Evolutionary conservation across 1,139 yeast genomes (phyloP), one percentile per base, ranked within the genome.

Genomic region (Magnusiomyces sp.): DNA sequence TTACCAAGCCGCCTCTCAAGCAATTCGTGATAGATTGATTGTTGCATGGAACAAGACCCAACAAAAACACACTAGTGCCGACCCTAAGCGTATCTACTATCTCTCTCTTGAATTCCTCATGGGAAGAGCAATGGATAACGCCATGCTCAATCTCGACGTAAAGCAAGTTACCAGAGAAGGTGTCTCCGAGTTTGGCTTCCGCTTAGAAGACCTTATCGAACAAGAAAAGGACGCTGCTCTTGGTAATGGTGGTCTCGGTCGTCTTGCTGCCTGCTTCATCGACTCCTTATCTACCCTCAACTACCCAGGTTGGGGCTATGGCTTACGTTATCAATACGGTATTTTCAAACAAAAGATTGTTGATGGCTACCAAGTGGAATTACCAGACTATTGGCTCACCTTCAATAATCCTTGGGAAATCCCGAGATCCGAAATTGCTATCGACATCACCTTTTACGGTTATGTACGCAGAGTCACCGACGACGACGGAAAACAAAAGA

Each of bases 221-320:
- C 81, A 84, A 62, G 97, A 90, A 68, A 94, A 95, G 0, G 97
- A 90, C 67, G 95, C 96, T 14, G 97, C 90, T 20, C 76, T 89
- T 52, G 97, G 97, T 63, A 90, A 90, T 62, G 97, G 97, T 65
- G 97, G 97, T 55, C 73, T 90, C 54, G 97, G 97, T 54, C 79
- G 97, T 66, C 74, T 90, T 62, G 97, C 97, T 38, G 96, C 97
- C 39, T 89, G 97, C 70, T 89, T 87, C 63, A 80, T 90, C 50
- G 97, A 90, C 70, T 87, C 96, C 1, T 72, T 90, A 63, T 80
- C 95, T 36, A 81, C 95, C 6, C 83, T 85, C 59, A 82, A 87
- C 66, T 87, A 86, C 66, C 89, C 95, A 33, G 95, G 95, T 48
- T 89, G 97, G 97, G 97, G 97, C 55, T 90, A 90, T 66, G 97